A percentile compares a stretch with the other conserved stretches of the same genome.
phyloP scores from a whole-genome alignment of 2,329 filamentous ascomycete species.

The Ophiostoma ulmi region DNA sequence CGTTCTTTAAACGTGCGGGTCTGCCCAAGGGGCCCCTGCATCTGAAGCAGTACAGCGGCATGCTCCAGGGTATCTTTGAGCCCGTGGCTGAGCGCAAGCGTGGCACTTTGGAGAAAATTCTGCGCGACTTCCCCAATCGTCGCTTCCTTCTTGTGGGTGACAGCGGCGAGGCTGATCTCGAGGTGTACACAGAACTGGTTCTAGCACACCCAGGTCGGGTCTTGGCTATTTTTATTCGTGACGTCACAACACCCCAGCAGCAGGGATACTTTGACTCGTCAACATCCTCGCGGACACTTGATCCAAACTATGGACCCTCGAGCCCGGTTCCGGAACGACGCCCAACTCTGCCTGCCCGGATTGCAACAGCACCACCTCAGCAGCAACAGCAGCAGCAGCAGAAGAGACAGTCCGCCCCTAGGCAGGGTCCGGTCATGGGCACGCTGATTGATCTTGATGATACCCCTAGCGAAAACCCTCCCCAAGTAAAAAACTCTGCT shows the following conservation, averaged over 20 bases:
- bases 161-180: constrained; percentile 92
- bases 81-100: constrained; percentile 94
- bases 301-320: not conserved
- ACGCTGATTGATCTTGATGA: constrained; percentile 56
- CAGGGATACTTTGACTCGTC: constrained; percentile 71
- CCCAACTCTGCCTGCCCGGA: not conserved
- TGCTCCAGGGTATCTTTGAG: constrained; percentile 97
- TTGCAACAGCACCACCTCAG: not conserved
- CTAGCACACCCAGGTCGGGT: constrained; percentile 77
- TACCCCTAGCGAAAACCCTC: constrained; percentile 40
- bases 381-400: constrained; percentile 12
- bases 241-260: constrained; percentile 76
- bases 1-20: constrained; percentile 74
- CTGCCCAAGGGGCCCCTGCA: constrained; percentile 87
- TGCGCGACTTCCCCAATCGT: constrained; percentile 82
- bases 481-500: not conserved
- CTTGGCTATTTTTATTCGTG: constrained; percentile 84
- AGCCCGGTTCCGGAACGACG: constrained; percentile 16
- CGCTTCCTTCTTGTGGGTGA: constrained; percentile 91
- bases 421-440: constrained; percentile 45
- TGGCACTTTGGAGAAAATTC: constrained; percentile 74
- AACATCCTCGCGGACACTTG: constrained; percentile 29
- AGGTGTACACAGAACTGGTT: constrained; percentile 94
- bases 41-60: constrained; percentile 91
- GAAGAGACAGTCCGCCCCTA: not conserved